Base-by-base conservation (phyloP, 441 rosid genomes). In the Adansonia gregorii region DNA sequence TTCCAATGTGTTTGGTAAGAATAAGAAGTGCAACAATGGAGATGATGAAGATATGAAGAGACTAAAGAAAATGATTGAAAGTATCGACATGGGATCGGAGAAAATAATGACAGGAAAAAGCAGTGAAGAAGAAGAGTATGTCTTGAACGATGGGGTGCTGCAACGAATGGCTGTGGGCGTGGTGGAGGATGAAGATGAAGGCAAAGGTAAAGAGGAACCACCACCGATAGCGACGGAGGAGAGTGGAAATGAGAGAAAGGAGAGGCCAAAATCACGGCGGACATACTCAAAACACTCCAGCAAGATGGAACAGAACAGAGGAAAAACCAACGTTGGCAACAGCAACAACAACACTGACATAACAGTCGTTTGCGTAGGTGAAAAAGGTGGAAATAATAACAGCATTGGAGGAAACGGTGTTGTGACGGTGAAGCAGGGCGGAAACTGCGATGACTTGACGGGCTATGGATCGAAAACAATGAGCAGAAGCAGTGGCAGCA, bases 1-100 rank as follows among this genome's bases (percentile, higher is more conserved):
- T 19, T 76, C 78, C 48, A 55, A 76, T 4, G 69, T 84, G 48
- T 83, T 92, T 56, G 69, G 76, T 27, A 69, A 67, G 66, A 82
- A 78, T 79, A 80, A 69, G 48, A 52, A 39, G 61, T 63, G 31
- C 63, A 8, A 12, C 11, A 19, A 43, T 43, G 52, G 15, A 43
- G 31, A 19, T 46, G 61, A 14, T 15, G 60, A 70, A 0, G 46
- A 19, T 12, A 51, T 70, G 60, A 24, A 22, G 59, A 69, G 27
- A 2, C 2, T 24, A 0, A 69, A 22, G 59, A 49, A 49, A 0
- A 49, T 49, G 15, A 15, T 69, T 24, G 73, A 49, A 49, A 69
- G 43, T 7, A 10, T 68, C 12, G 72, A 48, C 17, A 46, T 68
- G 31, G 17, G 15, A 11, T 20, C 56, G 22, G 60, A 27, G 76